A percentile compares a stretch with the other conserved stretches of the same genome.
These are phyloP conservation scores for Pestalotiopsis sp. DNA, from an alignment of 2,329 filamentous ascomycete genomes.

Conservation along the genomic window DNA sequence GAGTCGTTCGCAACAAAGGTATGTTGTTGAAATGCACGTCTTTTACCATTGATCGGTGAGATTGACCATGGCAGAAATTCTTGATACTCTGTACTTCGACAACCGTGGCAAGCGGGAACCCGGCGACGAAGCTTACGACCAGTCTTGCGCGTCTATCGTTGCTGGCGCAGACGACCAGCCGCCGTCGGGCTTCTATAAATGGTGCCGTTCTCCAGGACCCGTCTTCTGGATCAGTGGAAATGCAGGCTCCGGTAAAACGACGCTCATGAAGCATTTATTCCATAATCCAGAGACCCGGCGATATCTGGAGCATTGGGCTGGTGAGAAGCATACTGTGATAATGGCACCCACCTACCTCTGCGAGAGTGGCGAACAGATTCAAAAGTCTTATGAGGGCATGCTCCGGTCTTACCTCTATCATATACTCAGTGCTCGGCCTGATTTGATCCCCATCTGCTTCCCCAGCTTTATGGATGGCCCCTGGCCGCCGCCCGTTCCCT, in stretches of 20 bases:
- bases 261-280: constrained; percentile 18
- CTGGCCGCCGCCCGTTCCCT: constrained; percentile 7
- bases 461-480: constrained; percentile 8
- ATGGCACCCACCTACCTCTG: constrained; percentile 9
- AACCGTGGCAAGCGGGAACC: constrained; percentile 6
- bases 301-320: constrained; percentile 11
- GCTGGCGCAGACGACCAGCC: background rate
- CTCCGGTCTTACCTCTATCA: constrained; percentile 13
- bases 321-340: constrained; percentile 12
- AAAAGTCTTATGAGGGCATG: constrained; percentile 14
- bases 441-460: constrained; percentile 15
- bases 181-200: constrained; percentile 11
- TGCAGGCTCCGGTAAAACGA: constrained; percentile 24
- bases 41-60: background rate
- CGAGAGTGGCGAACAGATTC: constrained; percentile 15
- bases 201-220: constrained; percentile 14
- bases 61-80: constrained; percentile 7
- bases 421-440: constrained; percentile 11
- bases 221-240: constrained; percentile 24
- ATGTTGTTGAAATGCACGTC: background rate
- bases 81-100: constrained; percentile 16
- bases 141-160: constrained; percentile 14
- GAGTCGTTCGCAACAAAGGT: constrained; percentile 8
- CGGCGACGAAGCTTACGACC: constrained; percentile 2
- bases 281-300: background rate